Conservation (phyloP, 331 rosid species). For the Saraca asoca region DNA sequence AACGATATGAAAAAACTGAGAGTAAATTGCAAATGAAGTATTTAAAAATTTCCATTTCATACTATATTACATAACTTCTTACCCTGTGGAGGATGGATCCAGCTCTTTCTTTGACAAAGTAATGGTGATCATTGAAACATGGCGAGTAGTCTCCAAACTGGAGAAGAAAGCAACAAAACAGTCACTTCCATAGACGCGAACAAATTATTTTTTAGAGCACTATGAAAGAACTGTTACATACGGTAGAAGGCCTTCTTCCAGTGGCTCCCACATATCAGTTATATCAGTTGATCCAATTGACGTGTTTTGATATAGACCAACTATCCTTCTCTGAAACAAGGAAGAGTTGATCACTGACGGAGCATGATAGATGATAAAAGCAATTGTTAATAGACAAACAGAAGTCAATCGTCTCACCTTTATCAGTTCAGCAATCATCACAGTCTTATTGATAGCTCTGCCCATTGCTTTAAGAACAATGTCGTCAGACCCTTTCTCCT, state of each 20-base stretch:
- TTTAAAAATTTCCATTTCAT: not conserved
- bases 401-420: slow-evolving; percentile 51
- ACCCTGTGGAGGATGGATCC: slow-evolving; percentile 76
- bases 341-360: slow-evolving; percentile 11
- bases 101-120: slow-evolving; percentile 70
- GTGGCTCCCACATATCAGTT: slow-evolving; percentile 87
- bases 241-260: slow-evolving; percentile 96
- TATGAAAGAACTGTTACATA: slow-evolving; percentile 39
- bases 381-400: not conserved
- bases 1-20: too few species aligned
- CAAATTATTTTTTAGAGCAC: too few species aligned
- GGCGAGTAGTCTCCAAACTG: slow-evolving; percentile 91
- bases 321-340: slow-evolving; percentile 78
- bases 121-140: slow-evolving; percentile 85
- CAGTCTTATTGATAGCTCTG: slow-evolving; percentile 85
- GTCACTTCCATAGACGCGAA: slow-evolving; percentile 13
- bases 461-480: slow-evolving; percentile 87
- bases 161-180: slow-evolving; percentile 24
- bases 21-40: too few species aligned
- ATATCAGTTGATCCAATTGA: slow-evolving; percentile 81
- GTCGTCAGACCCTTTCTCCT: slow-evolving; percentile 75
- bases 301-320: slow-evolving; percentile 78
- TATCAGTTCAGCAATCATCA: slow-evolving; percentile 77
- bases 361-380: slow-evolving; percentile 10
- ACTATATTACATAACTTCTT: slow-evolving; percentile 29